Percentiles rank a stretch among this genome's conserved stretches.
phyloP scores from a whole-genome alignment of 2,329 filamentous ascomycete genomes.

The Sporothrix brunneoviolacea region DNA sequence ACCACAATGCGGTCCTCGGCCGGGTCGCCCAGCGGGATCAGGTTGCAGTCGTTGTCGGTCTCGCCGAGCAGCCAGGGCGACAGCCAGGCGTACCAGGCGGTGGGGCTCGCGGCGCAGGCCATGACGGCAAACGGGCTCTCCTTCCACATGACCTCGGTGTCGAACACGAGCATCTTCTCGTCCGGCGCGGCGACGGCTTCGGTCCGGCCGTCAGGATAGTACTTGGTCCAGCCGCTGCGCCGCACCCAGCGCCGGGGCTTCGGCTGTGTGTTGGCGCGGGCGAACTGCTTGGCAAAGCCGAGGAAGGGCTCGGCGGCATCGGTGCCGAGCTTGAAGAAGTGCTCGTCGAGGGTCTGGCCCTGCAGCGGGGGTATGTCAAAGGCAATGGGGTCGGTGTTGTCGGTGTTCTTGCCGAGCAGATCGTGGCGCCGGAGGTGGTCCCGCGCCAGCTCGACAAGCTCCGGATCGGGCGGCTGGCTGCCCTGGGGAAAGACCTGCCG shows the following conservation, averaged over 20 bases:
- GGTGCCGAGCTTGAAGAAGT: conserved; percentile 82
- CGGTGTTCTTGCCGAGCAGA: conserved; percentile 82
- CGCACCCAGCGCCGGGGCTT: conserved; percentile 66
- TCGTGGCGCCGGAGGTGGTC: conserved; percentile 83
- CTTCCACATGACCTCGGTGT: conserved; percentile 96
- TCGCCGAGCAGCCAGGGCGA: conserved; percentile 92
- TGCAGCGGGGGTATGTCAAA: conserved; percentile 80
- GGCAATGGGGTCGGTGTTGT: conserved; percentile 65
- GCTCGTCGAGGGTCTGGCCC: conserved; percentile 79
- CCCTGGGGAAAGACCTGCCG: conserved; percentile 68
- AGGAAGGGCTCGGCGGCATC: conserved; percentile 85
- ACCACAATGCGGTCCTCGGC: conserved; percentile 69
- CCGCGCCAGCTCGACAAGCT: conserved; percentile 71
- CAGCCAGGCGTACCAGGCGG: conserved; percentile 94
- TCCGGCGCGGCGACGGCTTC: conserved; percentile 70
- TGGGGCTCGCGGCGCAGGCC: conserved; percentile 86
- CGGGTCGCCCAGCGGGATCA: conserved; percentile 81
- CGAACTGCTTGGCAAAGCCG: conserved; percentile 66
- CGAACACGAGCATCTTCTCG: conserved; percentile 80
- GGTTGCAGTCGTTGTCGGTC: conserved; percentile 66
- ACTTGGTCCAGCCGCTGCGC: conserved; percentile 91
- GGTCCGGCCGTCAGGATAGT: conserved; percentile 63
- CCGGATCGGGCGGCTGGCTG: conserved; percentile 51
- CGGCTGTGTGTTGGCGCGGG: conserved; percentile 50
- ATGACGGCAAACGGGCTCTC: conserved; percentile 89